phyloP scores from a whole-genome alignment of 306 rosid genomes.

The Astragalus membranaceus region DNA sequence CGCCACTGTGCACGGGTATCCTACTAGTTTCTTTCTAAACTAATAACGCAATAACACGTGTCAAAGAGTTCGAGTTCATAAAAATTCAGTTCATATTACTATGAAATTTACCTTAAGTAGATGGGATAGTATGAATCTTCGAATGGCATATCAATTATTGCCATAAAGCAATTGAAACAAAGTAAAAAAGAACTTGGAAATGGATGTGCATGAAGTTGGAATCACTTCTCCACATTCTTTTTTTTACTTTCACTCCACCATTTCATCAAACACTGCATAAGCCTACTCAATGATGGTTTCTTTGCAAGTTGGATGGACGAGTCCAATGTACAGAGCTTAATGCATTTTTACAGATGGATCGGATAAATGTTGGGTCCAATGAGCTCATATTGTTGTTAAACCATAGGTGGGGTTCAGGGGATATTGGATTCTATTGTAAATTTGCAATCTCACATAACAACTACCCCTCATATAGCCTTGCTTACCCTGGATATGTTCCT shows the following conservation, averaged over 20 bases:
- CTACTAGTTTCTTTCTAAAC: background rate
- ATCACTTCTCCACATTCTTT: conserved; percentile 37
- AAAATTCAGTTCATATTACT: background rate
- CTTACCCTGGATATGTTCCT: conserved; percentile 45
- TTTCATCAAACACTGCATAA: conserved; percentile 13
- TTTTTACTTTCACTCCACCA: background rate
- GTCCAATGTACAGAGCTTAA: conserved; percentile 1
- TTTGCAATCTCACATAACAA: conserved; percentile 39
- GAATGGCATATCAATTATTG: conserved; percentile 88
- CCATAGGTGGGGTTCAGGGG: conserved; percentile 30
- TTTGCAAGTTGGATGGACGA: conserved; percentile 27
- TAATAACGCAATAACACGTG: background rate
- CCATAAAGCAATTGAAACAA: conserved; percentile 34
- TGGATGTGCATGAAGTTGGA: conserved; percentile 45
- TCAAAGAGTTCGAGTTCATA: background rate
- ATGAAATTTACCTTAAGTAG: background rate
- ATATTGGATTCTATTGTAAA: conserved; percentile 36
- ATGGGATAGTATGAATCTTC: conserved; percentile 48
- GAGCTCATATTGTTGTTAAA: conserved; percentile 20
- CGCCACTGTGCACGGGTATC: no score
- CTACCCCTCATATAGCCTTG: conserved; percentile 71
- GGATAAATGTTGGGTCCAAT: conserved; percentile 13
- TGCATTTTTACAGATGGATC: conserved; percentile 14
- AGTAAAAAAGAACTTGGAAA: conserved; percentile 28
- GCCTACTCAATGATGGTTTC: conserved; percentile 45